A percentile compares a stretch with the other conserved stretches of the same genome.
Evolutionary conservation across 257 asterid species (phyloP).

Genomic region (Mitragyna speciosa): DNA sequence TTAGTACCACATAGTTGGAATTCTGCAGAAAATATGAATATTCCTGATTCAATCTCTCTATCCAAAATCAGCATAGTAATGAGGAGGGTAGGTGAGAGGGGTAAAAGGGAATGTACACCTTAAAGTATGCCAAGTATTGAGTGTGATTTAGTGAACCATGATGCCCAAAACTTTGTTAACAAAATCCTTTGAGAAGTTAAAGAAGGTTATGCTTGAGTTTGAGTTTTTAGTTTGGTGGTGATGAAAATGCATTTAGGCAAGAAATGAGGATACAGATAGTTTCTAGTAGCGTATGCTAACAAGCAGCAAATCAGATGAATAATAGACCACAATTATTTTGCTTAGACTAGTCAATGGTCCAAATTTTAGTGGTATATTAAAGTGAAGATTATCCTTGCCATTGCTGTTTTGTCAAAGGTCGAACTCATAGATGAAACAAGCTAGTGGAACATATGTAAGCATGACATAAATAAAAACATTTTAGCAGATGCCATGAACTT

Average conservation of each 20-base stretch:
- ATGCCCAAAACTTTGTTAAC: neutral
- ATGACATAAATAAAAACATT: neutral
- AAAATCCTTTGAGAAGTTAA: neutral
- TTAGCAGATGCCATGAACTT: neutral
- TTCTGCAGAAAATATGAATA: neutral
- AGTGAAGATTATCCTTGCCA: neutral
- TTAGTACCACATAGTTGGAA: too few relatives aligned
- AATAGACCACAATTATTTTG: neutral
- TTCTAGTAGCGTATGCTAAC: neutral
- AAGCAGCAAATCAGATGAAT: neutral
- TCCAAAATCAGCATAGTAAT: neutral
- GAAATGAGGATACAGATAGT: neutral
- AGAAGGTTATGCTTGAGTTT: neutral
- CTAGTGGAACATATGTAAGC: neutral
- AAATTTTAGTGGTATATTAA: neutral
- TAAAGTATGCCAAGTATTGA: neutral
- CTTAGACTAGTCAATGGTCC: slow-evolving; percentile 16
- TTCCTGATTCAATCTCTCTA: neutral
- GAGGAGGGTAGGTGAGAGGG: neutral
- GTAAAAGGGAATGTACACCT: neutral
- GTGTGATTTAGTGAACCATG: neutral
- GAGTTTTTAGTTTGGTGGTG: neutral
- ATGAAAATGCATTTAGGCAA: neutral
- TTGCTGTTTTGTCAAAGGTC: neutral
- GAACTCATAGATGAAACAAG: neutral